Evolutionary conservation across 2,329 filamentous ascomycete species (phyloP).

Genomic region (Penicillium polonicum): DNA sequence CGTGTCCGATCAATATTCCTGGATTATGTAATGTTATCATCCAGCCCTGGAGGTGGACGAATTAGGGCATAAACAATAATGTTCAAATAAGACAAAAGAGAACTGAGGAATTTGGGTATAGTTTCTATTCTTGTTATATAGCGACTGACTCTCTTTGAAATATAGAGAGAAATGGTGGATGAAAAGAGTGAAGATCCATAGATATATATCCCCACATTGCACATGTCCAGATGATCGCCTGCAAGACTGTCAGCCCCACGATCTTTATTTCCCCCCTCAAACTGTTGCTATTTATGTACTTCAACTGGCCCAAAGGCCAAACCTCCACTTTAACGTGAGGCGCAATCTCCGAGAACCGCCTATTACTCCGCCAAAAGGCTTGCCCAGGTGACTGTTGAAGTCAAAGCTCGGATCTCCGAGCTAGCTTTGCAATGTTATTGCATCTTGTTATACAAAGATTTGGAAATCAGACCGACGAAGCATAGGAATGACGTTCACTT

Average conservation of each 20-base stretch:
- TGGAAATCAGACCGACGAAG: too few relatives aligned
- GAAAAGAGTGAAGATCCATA: neutral
- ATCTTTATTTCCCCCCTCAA: neutral
- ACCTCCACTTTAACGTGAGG: neutral
- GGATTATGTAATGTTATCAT: constrained; percentile 14
- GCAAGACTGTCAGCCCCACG: neutral
- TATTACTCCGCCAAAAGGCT: neutral
- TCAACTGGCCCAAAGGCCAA: neutral
- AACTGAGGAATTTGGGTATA: neutral
- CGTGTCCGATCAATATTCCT: constrained; percentile 1
- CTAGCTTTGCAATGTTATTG: neutral
- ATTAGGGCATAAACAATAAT: neutral
- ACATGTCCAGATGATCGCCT: neutral
- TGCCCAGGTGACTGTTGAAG: neutral
- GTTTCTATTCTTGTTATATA: neutral
- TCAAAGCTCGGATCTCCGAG: neutral
- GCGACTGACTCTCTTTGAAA: neutral
- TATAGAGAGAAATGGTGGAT: neutral
- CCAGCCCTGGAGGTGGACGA: neutral
- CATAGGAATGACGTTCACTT: neutral
- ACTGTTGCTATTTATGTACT: neutral
- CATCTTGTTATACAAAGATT: neutral
- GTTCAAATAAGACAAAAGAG: too few relatives aligned
- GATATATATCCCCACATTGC: constrained; percentile 6
- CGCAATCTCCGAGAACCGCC: neutral